These are phyloP conservation scores for Torulaspora globosa DNA, from an alignment of 1,139 yeast genomes.

Conservation along the genomic window DNA sequence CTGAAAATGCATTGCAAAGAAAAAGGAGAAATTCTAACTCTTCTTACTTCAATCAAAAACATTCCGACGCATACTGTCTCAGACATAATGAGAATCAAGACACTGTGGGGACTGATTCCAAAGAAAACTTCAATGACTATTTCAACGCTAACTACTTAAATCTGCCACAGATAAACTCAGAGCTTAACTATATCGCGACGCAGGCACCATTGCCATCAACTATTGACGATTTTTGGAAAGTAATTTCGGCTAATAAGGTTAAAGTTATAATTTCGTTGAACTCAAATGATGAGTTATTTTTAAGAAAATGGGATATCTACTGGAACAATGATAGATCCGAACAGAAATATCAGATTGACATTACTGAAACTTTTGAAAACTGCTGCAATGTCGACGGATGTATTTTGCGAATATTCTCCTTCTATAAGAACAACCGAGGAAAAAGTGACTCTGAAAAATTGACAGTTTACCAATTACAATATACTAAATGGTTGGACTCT, in stretches of 20 bases:
- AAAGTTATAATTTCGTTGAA: conserved; percentile 70
- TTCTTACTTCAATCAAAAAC: conserved; percentile 13
- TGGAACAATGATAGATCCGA: conserved; percentile 42
- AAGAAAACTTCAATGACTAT: conserved; percentile 43
- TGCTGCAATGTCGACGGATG: conserved; percentile 35
- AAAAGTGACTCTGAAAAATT: conserved; percentile 11
- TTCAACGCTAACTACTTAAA: conserved; percentile 60
- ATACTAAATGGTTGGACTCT: conserved; percentile 76
- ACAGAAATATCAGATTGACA: conserved; percentile 30
- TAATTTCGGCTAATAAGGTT: conserved; percentile 56
- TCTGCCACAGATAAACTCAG: conserved; percentile 38
- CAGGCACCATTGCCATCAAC: conserved; percentile 82
- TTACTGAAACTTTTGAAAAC: conserved; percentile 32
- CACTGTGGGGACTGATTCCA: conserved; percentile 6
- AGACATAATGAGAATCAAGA: conserved; percentile 1
- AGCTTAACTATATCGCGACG: conserved; percentile 64
- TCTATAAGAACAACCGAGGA: conserved; percentile 25
- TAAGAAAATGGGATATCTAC: conserved; percentile 53
- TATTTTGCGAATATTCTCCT: conserved; percentile 35
- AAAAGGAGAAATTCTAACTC: conserved; percentile 10
- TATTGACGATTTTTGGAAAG: conserved; percentile 77
- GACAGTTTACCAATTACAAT: conserved; percentile 61
- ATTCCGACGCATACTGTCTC: conserved; percentile 1
- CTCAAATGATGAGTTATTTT: conserved; percentile 49
- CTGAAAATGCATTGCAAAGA: conserved; percentile 1